phyloP scores from a whole-genome alignment of 306 rosid genomes.

The Gleditsia sinensis region DNA sequence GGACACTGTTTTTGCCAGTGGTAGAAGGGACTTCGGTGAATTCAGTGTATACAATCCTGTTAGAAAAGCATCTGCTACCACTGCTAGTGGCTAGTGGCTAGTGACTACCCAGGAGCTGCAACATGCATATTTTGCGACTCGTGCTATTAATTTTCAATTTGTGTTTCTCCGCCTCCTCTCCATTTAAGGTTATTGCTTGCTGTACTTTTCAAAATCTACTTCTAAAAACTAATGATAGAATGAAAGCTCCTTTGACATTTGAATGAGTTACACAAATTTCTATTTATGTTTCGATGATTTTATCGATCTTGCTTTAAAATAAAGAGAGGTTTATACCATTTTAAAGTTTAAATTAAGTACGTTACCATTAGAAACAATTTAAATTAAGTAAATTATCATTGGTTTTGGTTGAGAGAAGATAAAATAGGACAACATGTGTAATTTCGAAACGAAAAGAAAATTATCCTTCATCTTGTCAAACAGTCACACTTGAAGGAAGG shows the following conservation, averaged over 20 bases:
- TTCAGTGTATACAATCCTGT: slow-evolving; percentile 77
- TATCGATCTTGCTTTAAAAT: not conserved
- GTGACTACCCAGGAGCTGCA: slow-evolving; percentile 14
- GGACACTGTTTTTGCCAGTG: slow-evolving; percentile 75
- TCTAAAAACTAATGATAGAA: not conserved
- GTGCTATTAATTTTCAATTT: slow-evolving; percentile 7
- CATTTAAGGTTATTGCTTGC: not conserved
- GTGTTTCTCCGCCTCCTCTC: not conserved
- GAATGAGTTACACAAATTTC: not conserved
- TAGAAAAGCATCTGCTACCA: slow-evolving; percentile 34
- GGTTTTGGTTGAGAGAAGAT: too few relatives aligned
- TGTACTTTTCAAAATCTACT: not conserved
- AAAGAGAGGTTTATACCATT: too few relatives aligned
- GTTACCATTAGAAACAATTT: too few relatives aligned
- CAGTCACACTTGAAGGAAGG: too few relatives aligned
- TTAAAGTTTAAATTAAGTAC: too few relatives aligned
- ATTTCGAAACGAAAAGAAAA: too few relatives aligned
- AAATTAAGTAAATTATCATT: too few relatives aligned
- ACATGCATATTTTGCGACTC: not conserved
- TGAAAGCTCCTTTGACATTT: not conserved
- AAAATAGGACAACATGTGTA: too few relatives aligned
- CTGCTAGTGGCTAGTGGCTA: slow-evolving; percentile 6
- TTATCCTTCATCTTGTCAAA: too few relatives aligned
- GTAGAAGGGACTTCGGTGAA: slow-evolving; percentile 86
- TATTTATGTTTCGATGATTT: not conserved